Evolutionary conservation across 257 asterid genomes (phyloP), one percentile per base, ranked within the genome.

Genomic region (Solanum chmielewskii): DNA sequence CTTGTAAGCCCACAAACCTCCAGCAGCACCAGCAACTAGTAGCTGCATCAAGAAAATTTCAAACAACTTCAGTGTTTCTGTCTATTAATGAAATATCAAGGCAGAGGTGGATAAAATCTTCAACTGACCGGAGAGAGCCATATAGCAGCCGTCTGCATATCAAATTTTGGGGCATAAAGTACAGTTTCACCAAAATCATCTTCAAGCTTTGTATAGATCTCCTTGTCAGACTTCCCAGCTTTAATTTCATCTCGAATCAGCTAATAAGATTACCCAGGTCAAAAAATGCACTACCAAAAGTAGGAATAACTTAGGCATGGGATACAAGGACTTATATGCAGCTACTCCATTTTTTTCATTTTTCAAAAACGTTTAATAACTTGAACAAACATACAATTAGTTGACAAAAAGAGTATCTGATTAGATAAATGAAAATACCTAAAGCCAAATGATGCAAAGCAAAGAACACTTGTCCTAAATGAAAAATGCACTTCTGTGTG

Each of bases 181-280:
- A 97, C 98, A 1, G 98, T 93, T 92, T 97, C 98, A 13, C 99
- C 99, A 89, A 90, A 97, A 83, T 97, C 98, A 9, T 94, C 96
- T 92, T 94, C 98, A 45, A 97, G 96, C 93, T 93, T 97, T 73
- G 92, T 91, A 92, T 75, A 97, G 89, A 97, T 94, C 70, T 95
- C 99, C 89, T 95, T 96, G 89, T 96, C 99, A 49, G 91, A 92
- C 90, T 91, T 97, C 16, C 99, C 99, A 25, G 92, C 85, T 66
- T 88, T 91, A 44, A 97, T 94, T 89, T 97, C 96, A 82, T 95
- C 95, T 41, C 98, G 94, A 71, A 97, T 95, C 60, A 97, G 88
- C 98, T 96, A 60, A 13, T 73, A 77, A 76, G 62, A 73, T 84
- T 33, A 47, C 39, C 64, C 59, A 39, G 45, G 70, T 81, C 45